Evolutionary conservation across 2,329 filamentous ascomycete genomes (phyloP), one percentile per base, ranked within the genome.

Genomic region (Tolypocladium paradoxum): DNA sequence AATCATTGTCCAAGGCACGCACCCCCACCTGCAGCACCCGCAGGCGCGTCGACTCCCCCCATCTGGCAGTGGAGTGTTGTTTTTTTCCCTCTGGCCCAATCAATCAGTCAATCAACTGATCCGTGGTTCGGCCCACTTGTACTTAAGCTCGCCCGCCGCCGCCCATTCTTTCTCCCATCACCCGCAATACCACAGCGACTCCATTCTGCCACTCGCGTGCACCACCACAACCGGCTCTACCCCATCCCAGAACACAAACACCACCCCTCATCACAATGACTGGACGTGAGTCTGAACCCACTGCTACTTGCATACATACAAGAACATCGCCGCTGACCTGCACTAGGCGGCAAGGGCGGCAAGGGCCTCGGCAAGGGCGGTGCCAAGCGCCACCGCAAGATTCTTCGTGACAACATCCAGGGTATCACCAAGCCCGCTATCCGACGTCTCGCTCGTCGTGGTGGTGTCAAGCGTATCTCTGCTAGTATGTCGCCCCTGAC

Each of bases 381-480:
- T 75, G 92, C 92, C 77, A 97, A 96, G 88, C 91, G 91, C 77
- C 91, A 96, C 79, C 86, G 92, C 70, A 96, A 96, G 88, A 96
- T 96, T 81, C 83, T 96, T 76, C 90, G 91, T 77, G 91, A 96
- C 87, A 96, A 96, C 88, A 96, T 96, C 72, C 91, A 96, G 81
- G 91, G 91, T 78, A 96, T 96, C 72, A 96, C 91, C 70, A 96
- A 96, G 88, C 91, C 91, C 67, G 91, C 91, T 68, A 96, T 96
- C 77, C 87, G 91, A 70, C 91, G 91, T 95, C 90, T 96, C 73
- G 91, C 91, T 62, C 91, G 91, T 78, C 90, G 91, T 93, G 91
- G 91, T 76, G 91, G 91, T 91, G 91, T 96, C 83, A 96, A 96
- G 89, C 91, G 91, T 95, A 96, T 96, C 70, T 96, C 90, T 68